Evolutionary conservation across 257 asterid genomes (phyloP).

Genomic region (Coffea eugenioides): DNA sequence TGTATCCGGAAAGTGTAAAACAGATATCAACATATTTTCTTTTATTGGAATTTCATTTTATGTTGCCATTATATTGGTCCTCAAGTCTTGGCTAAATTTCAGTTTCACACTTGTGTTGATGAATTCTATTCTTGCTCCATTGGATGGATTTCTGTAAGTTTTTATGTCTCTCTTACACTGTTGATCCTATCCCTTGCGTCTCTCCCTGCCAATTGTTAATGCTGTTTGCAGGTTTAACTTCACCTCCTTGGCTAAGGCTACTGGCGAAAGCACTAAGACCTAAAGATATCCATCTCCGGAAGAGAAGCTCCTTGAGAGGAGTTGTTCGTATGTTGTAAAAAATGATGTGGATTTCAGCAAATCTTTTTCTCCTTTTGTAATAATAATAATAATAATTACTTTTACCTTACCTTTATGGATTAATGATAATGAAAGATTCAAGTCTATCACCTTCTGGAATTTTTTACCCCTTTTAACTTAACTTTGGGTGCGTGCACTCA

Average conservation of each 20-base stretch:
- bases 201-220: neutral
- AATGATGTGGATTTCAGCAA: slow-evolving; percentile 2
- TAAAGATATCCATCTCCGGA: neutral
- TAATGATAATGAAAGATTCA: no score
- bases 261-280: slow-evolving; percentile 20
- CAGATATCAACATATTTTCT: no score
- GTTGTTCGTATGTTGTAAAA: slow-evolving; percentile 15
- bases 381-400: neutral
- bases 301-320: neutral
- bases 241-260: slow-evolving; percentile 28
- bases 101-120: neutral
- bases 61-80: neutral
- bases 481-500: no score
- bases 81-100: neutral
- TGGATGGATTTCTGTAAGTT: neutral
- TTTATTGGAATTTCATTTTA: neutral
- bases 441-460: neutral
- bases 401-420: neutral
- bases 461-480: no score
- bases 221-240: slow-evolving; percentile 22
- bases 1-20: neutral
- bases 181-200: neutral
- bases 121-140: no score
- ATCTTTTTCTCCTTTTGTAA: neutral
- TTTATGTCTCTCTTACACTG: neutral